Evolutionary conservation across 441 rosid species (phyloP).

Genomic region (Erodium chrysanthum): DNA sequence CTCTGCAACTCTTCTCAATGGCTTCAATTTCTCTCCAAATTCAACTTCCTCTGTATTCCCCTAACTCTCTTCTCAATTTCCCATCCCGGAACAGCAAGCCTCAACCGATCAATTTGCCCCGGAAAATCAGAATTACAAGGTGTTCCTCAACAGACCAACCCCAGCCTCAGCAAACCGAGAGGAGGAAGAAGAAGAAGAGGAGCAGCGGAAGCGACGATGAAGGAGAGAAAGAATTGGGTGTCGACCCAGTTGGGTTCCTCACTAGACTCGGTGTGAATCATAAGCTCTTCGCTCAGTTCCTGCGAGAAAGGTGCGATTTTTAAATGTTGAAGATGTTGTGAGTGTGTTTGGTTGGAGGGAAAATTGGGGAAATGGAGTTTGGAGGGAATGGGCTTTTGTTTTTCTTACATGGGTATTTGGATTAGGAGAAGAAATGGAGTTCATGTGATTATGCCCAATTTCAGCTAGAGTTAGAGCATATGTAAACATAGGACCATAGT

Average conservation of each 20-base stretch:
- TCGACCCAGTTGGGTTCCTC: conserved; percentile 65
- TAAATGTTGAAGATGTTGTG: background rate
- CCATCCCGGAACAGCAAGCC: conserved; percentile 18
- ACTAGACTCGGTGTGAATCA: conserved; percentile 60
- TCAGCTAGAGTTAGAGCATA: background rate
- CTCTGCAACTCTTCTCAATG: conserved; percentile 20
- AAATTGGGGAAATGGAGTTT: background rate
- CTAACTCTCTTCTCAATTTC: conserved; percentile 19
- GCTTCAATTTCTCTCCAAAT: conserved; percentile 29
- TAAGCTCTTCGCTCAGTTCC: conserved; percentile 70
- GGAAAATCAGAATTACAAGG: conserved; percentile 19
- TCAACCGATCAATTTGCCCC: conserved; percentile 21
- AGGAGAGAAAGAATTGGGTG: conserved; percentile 29
- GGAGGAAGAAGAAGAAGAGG: conserved; percentile 24
- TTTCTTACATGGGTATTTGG: background rate
- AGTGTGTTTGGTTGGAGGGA: conserved; percentile 10
- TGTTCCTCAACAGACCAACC: conserved; percentile 37
- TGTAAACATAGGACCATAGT: background rate
- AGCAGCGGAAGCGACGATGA: conserved; percentile 20
- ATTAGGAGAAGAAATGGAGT: background rate
- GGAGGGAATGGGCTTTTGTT: background rate
- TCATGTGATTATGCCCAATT: background rate
- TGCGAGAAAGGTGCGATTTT: conserved; percentile 67
- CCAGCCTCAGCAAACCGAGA: conserved; percentile 17
- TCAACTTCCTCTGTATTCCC: conserved; percentile 25